Percentiles rank a stretch among this genome's conserved stretches.
phyloP scores from a whole-genome alignment of 768 basidiomycete species.

The Neoboletus subvelutipes region DNA sequence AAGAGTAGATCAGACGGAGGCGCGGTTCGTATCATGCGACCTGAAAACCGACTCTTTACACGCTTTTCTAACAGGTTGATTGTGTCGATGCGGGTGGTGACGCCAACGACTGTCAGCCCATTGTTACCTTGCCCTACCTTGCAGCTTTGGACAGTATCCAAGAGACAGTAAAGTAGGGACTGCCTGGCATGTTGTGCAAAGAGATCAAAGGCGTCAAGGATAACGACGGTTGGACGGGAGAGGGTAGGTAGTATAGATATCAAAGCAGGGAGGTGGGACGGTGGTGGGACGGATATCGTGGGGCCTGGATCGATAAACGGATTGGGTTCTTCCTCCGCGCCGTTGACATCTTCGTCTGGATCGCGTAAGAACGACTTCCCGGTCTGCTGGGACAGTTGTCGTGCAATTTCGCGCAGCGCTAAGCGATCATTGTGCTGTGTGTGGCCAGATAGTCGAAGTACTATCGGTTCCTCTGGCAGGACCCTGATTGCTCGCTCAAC shows the following conservation, averaged over 20 bases:
- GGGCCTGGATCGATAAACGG: conserved; percentile 45
- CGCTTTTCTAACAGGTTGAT: conserved; percentile 91
- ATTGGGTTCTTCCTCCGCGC: conserved; percentile 44
- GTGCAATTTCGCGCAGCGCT: conserved; percentile 90
- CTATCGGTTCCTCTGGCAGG: conserved; percentile 54
- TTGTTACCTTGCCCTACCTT: conserved; percentile 54
- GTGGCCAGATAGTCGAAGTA: conserved; percentile 83
- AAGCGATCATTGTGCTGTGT: conserved; percentile 82
- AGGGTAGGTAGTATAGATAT: conserved; percentile 79
- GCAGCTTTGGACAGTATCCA: conserved; percentile 92
- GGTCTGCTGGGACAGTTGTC: conserved; percentile 78
- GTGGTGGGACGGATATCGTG: conserved; percentile 50
- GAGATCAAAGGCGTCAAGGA: conserved; percentile 91
- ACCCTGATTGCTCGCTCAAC: conserved; percentile 55
- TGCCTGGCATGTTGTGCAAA: conserved; percentile 93
- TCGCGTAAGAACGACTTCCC: conserved; percentile 53
- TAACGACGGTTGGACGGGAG: conserved; percentile 72
- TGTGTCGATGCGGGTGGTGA: conserved; percentile 85
- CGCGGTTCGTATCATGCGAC: conserved; percentile 78
- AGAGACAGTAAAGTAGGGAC: conserved; percentile 88
- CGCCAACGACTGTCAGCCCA: conserved; percentile 83
- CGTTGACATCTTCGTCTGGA: conserved; percentile 28
- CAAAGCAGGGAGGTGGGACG: conserved; percentile 70
- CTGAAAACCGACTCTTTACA: conserved; percentile 96
- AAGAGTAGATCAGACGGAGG: conserved; percentile 50